phyloP scores from a whole-genome alignment of 768 basidiomycete genomes.

The Tulasnella sp. region DNA sequence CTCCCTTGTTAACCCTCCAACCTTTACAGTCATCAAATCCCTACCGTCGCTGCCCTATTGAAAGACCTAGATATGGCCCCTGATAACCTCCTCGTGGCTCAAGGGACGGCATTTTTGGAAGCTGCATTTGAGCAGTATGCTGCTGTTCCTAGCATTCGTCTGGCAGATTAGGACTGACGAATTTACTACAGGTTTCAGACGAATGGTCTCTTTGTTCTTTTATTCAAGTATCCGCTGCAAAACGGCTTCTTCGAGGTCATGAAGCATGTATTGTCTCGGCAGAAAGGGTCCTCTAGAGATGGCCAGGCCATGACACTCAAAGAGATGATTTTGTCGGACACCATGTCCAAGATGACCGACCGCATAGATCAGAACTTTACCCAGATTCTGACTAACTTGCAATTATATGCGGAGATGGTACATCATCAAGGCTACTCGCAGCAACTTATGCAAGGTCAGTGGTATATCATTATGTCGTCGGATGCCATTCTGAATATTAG shows the following conservation, averaged over 20 bases:
- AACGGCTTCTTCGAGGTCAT: conserved; percentile 3
- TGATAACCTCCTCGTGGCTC: conserved; percentile 49
- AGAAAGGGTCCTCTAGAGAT: conserved; percentile 22
- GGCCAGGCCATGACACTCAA: conserved; percentile 38
- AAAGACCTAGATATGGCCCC: conserved; percentile 37
- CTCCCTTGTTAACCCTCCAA: background rate
- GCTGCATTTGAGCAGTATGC: conserved; percentile 40
- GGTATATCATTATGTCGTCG: background rate
- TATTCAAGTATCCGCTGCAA: conserved; percentile 37
- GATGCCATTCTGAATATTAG: too few species aligned
- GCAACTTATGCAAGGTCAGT: conserved; percentile 49
- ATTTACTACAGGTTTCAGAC: conserved; percentile 39
- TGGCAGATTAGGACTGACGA: background rate
- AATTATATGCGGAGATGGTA: conserved; percentile 46
- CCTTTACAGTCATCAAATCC: conserved; percentile 40
- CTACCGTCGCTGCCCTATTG: conserved; percentile 40
- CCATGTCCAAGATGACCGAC: conserved; percentile 44
- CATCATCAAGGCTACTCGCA: conserved; percentile 42
- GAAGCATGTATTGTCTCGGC: conserved; percentile 5
- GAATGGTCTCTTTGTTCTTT: conserved; percentile 44
- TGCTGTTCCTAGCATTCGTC: background rate
- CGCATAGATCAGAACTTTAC: conserved; percentile 36
- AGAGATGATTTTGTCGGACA: conserved; percentile 25
- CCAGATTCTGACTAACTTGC: conserved; percentile 42
- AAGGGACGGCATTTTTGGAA: conserved; percentile 47